Conservation (phyloP, 805 yeast species). For the Hanseniaspora hatyaiensis region DNA sequence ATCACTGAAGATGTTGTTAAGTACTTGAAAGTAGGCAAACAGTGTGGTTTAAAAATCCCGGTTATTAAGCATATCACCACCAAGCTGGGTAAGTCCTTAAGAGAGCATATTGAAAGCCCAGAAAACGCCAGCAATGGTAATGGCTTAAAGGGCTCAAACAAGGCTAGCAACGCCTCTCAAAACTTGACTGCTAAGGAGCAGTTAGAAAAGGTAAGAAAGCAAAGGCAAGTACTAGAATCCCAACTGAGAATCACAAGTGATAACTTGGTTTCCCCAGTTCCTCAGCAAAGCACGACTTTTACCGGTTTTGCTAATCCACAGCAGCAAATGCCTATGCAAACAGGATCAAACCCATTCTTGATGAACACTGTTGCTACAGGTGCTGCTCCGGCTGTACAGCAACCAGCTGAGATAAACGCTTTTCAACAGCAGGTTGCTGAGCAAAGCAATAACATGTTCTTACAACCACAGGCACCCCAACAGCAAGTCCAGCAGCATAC, state of each 20-base stretch:
- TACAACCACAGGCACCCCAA: slow-evolving; percentile 4
- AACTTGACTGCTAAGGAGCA: slow-evolving; percentile 25
- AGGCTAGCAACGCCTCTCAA: too few relatives aligned
- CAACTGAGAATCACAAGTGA: slow-evolving; percentile 27
- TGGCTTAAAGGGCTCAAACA: too few relatives aligned
- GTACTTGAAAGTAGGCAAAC: slow-evolving; percentile 78
- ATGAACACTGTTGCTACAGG: slow-evolving; percentile 19
- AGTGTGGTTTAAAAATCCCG: slow-evolving; percentile 85
- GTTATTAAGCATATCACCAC: slow-evolving; percentile 96
- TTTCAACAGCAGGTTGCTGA: too few relatives aligned
- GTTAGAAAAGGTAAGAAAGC: slow-evolving; percentile 28
- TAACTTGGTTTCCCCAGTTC: slow-evolving; percentile 25
- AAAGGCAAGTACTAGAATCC: slow-evolving; percentile 26
- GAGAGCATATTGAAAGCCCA: slow-evolving; percentile 59
- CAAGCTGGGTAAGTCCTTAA: slow-evolving; percentile 71
- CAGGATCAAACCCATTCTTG: slow-evolving; percentile 20
- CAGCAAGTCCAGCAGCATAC: background rate
- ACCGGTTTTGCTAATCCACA: slow-evolving; percentile 20
- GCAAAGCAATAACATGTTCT: slow-evolving; percentile 18
- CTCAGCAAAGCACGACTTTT: slow-evolving; percentile 18
- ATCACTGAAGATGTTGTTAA: slow-evolving; percentile 80
- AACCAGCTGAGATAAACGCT: too few relatives aligned
- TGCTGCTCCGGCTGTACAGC: slow-evolving; percentile 24
- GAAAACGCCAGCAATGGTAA: slow-evolving; percentile 13
- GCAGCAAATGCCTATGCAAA: slow-evolving; percentile 14